Percentiles rank a stretch among this genome's conserved stretches.
Conservation (phyloP, 1,284 basidiomycete species). For the Rugosomyces carneus region DNA sequence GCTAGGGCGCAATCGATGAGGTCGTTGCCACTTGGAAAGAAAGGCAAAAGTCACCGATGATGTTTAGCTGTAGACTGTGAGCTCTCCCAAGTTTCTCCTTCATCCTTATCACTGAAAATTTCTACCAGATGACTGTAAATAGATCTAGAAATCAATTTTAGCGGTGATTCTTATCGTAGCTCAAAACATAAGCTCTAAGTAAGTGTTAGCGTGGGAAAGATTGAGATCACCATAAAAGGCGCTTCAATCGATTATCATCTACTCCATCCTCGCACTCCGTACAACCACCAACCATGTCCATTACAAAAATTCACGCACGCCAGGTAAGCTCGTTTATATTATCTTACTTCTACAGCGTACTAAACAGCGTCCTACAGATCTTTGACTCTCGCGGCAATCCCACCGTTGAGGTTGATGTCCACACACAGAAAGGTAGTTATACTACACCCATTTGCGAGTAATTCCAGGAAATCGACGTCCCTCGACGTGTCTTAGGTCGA, state of each 20-base stretch:
- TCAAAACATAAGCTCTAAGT: no score
- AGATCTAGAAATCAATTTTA: no score
- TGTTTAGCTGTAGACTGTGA: no score
- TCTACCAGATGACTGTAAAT: no score
- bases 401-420: slow-evolving; percentile 92
- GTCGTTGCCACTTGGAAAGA: no score
- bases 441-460: slow-evolving; percentile 5
- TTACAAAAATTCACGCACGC: slow-evolving; percentile 83
- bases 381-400: slow-evolving; percentile 97
- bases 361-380: slow-evolving; percentile 78
- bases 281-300: slow-evolving; percentile 73
- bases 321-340: no score
- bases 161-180: no score
- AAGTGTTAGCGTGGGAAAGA: neutral
- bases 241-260: slow-evolving; percentile 20
- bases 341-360: no score
- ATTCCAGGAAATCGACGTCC: slow-evolving; percentile 14
- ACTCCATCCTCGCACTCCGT: slow-evolving; percentile 27
- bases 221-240: neutral
- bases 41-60: no score
- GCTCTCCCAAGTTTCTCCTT: no score
- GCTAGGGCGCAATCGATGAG: no score
- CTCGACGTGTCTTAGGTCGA: slow-evolving; percentile 52
- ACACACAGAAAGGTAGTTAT: slow-evolving; percentile 81
- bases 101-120: no score